Evolutionary conservation across 2,329 filamentous ascomycete genomes (phyloP), one percentile per base, ranked within the genome.

Genomic region (Ophiognomonia clavigignenti-juglandacearum): DNA sequence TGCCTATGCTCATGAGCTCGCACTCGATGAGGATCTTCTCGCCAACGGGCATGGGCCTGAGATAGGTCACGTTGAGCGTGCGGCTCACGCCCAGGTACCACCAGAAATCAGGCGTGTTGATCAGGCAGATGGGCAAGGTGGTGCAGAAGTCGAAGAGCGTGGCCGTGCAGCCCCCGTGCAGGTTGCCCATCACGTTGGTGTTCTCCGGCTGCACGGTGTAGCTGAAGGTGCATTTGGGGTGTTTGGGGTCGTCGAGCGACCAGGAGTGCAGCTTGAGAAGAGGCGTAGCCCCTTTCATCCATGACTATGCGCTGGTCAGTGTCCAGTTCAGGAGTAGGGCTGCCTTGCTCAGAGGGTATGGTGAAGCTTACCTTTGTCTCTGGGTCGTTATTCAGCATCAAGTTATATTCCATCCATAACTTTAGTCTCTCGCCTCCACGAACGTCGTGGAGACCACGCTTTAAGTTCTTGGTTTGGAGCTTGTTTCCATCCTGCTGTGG

Each of bases 71-170:
- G 56, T 75, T 80, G 45, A 89, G 69, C 22, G 78, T 82, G 48
- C 85, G 74, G 58, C 72, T 81, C 22, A 88, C 83, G 31, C 85
- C 84, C 20, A 82, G 71, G 32, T 66, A 68, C 47, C 72, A 66
- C 77, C 84, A 86, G 60, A 75, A 80, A 6, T 81, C 83, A 0
- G 77, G 77, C 19, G 67, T 67, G 37, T 74, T 73, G 43, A 84
- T 62, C 31, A 82, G 71, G 9, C 74, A 63, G 11, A 88, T 63
- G 4, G 80, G 70, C 16, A 79, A 61, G 3, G 78, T 79, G 0
- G 85, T 87, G 55, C 78, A 74, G 48, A 77, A 67, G 64, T 89
- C 86, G 54, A 88, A 83, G 4, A 89, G 64, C 0, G 83, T 83
- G 3, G 85, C 77, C 0, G 79, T 72, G 53, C 80, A 83, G 16